phyloP scores from a whole-genome alignment of 2,329 filamentous ascomycete genomes.

The Apiospora arundinis region DNA sequence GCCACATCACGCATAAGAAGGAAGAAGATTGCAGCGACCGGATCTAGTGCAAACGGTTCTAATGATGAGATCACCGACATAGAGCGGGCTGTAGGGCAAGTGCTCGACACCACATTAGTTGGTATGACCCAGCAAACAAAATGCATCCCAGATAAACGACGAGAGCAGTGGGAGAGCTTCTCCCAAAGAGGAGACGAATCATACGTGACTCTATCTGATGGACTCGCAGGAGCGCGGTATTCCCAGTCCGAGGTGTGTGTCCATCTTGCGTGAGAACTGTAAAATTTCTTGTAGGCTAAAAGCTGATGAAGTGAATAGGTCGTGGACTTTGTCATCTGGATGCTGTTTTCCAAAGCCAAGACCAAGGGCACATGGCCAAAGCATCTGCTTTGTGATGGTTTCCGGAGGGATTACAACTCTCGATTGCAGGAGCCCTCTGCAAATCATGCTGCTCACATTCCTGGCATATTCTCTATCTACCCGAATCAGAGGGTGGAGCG shows the following conservation, averaged over 20 bases:
- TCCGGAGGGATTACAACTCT: constrained; percentile 55
- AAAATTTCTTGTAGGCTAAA: background rate
- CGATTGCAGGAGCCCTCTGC: constrained; percentile 36
- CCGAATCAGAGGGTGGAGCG: constrained; percentile 73
- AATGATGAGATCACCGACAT: constrained; percentile 34
- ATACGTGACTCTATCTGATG: constrained; percentile 57
- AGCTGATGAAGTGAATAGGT: constrained; percentile 56
- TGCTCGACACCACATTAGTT: constrained; percentile 76
- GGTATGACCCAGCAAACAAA: constrained; percentile 52
- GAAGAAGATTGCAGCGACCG: constrained; percentile 60
- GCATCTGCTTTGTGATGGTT: constrained; percentile 87
- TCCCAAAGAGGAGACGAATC: constrained; percentile 68
- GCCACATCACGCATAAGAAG: constrained; percentile 67
- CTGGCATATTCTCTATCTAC: constrained; percentile 68
- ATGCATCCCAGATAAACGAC: constrained; percentile 47
- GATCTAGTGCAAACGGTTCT: constrained; percentile 35
- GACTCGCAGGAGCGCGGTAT: constrained; percentile 50
- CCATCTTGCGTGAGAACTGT: constrained; percentile 27
- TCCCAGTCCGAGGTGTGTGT: constrained; percentile 71
- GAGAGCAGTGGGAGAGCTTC: constrained; percentile 64
- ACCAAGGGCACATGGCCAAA: constrained; percentile 59
- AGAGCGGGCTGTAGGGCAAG: constrained; percentile 53
- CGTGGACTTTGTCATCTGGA: constrained; percentile 79
- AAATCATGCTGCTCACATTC: constrained; percentile 55
- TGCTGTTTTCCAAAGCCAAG: constrained; percentile 69